Evolutionary conservation across 805 yeast genomes (phyloP).

Genomic region (Isabelozyma gotoi): DNA sequence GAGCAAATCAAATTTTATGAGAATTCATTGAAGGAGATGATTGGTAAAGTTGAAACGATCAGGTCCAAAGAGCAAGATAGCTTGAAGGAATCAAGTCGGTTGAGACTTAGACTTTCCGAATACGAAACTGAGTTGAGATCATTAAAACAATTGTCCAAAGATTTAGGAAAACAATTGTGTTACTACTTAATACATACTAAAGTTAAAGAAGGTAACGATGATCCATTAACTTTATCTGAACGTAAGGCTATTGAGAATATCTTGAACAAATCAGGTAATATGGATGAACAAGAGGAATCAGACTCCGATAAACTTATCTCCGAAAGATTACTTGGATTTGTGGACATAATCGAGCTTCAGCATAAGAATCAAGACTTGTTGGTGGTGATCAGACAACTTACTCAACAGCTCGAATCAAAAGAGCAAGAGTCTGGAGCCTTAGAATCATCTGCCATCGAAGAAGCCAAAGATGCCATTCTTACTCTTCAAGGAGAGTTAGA

Average conservation of each 20-base stretch:
- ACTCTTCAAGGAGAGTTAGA: slow-evolving; percentile 60
- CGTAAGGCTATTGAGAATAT: slow-evolving; percentile 60
- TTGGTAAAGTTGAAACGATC: slow-evolving; percentile 50
- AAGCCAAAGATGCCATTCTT: slow-evolving; percentile 68
- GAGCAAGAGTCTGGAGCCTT: slow-evolving; percentile 46
- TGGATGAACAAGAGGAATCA: slow-evolving; percentile 33
- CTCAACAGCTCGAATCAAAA: slow-evolving; percentile 64
- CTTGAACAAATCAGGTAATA: slow-evolving; percentile 36
- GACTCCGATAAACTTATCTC: slow-evolving; percentile 76
- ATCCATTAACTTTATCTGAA: slow-evolving; percentile 66
- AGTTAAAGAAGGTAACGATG: slow-evolving; percentile 53
- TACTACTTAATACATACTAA: slow-evolving; percentile 65
- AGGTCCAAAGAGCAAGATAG: slow-evolving; percentile 49
- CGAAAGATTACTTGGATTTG: slow-evolving; percentile 71
- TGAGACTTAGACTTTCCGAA: slow-evolving; percentile 36
- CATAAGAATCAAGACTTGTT: slow-evolving; percentile 73
- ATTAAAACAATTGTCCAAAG: slow-evolving; percentile 59
- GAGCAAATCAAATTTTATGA: slow-evolving; percentile 53
- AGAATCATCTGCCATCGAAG: slow-evolving; percentile 52
- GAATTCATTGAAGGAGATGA: slow-evolving; percentile 55
- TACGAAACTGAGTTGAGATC: slow-evolving; percentile 46
- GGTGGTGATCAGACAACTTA: slow-evolving; percentile 66
- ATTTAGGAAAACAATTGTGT: slow-evolving; percentile 82
- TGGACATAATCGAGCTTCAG: slow-evolving; percentile 65
- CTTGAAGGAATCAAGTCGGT: slow-evolving; percentile 36